These are phyloP conservation scores for Venturiaceae sp. DNA, from an alignment of 2,329 filamentous ascomycete species.

Conservation along the genomic window DNA sequence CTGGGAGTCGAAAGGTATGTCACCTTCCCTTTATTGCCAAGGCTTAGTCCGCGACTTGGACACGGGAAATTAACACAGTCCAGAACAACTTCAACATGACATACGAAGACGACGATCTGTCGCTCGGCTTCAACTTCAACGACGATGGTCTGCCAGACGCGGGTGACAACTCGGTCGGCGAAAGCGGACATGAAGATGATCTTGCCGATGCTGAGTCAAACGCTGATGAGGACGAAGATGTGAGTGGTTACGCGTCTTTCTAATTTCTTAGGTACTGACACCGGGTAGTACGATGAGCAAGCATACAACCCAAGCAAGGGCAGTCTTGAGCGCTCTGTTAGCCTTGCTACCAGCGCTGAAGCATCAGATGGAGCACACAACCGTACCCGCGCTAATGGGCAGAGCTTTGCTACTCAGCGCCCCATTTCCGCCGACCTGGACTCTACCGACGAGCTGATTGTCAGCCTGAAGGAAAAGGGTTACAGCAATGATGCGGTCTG, in stretches of 20 bases:
- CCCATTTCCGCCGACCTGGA: constrained; percentile 32
- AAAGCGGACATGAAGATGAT: background rate
- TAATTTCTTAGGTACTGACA: background rate
- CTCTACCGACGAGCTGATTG: constrained; percentile 37
- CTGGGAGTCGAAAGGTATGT: background rate
- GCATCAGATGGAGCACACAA: background rate
- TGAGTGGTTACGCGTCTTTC: background rate
- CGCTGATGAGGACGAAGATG: background rate
- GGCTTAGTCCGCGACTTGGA: too few relatives aligned
- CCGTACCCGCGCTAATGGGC: constrained; percentile 27
- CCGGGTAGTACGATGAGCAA: background rate
- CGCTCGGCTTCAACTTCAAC: background rate
- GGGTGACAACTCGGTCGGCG: background rate
- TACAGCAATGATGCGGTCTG: constrained; percentile 35
- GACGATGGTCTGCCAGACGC: background rate
- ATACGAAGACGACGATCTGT: background rate
- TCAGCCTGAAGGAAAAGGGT: constrained; percentile 30
- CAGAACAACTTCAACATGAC: background rate
- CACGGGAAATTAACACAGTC: background rate
- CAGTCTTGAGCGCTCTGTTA: background rate
- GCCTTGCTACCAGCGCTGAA: background rate
- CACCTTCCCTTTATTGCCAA: too few relatives aligned
- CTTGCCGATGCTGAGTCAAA: background rate
- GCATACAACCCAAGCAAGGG: background rate
- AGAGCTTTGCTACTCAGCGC: constrained; percentile 29